A percentile compares a stretch with the other conserved stretches of the same genome.
These are phyloP conservation scores for Suhomyces taliae DNA, from an alignment of 1,139 yeast genomes.

Conservation along the genomic window DNA sequence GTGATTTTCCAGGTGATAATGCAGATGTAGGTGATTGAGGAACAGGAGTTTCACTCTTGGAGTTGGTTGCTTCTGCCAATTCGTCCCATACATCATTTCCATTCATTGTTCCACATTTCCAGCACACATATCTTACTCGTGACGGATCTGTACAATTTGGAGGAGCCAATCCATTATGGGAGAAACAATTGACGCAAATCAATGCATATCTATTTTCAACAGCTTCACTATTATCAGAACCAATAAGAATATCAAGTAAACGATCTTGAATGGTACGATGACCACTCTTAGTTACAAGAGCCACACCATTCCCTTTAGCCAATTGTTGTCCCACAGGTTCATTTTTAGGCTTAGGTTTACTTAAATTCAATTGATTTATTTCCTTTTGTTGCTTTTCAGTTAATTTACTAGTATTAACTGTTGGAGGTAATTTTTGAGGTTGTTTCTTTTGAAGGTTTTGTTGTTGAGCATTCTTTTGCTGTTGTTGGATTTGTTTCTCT, in stretches of 20 bases:
- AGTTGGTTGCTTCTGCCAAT: constrained; percentile 1
- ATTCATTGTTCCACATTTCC: constrained; percentile 65
- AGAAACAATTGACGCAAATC: constrained; percentile 62
- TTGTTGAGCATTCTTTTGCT: background rate
- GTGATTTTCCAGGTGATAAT: too few relatives aligned
- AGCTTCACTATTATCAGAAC: constrained; percentile 68
- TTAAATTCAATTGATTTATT: constrained; percentile 6
- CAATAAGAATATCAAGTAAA: constrained; percentile 57
- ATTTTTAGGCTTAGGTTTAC: background rate
- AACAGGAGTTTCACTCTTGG: too few relatives aligned
- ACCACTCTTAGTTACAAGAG: background rate
- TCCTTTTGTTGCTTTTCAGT: constrained; percentile 4
- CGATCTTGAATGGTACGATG: constrained; percentile 40
- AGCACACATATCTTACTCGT: constrained; percentile 65
- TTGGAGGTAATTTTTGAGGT: background rate
- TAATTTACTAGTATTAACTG: background rate
- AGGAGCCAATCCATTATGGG: constrained; percentile 83
- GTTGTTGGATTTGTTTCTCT: background rate
- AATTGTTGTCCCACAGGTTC: background rate
- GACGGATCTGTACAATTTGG: constrained; percentile 59
- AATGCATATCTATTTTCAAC: constrained; percentile 68
- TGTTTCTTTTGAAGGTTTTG: background rate
- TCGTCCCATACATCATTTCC: constrained; percentile 27
- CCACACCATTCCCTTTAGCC: background rate
- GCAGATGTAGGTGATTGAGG: too few relatives aligned